Evolutionary conservation across 495 filamentous ascomycete species (phyloP), one percentile per base, ranked within the genome.

Genomic region (Xylaria palmicola): DNA sequence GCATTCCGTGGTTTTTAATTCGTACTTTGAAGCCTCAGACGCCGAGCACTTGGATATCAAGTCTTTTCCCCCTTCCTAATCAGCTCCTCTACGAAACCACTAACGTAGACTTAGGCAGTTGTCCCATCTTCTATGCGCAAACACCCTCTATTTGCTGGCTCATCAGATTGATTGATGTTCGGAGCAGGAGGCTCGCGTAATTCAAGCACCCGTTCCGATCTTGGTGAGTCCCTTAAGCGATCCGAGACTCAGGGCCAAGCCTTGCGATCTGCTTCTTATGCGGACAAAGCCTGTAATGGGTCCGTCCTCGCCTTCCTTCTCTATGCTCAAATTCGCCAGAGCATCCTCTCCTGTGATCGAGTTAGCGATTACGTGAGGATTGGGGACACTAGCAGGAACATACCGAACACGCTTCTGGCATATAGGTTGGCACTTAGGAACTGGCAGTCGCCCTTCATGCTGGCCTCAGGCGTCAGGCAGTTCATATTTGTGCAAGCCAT

Each of bases 401-500:
- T 90, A 99, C 95, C 95, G 77, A 99, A 99, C 58, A 99, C 93
- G 71, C 93, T 98, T 68, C 90, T 89, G 48, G 95, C 95, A 72
- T 99, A 99, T 50, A 99, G 77, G 67, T 99, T 99, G 22, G 95
- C 95, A 72, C 91, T 96, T 71, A 99, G 76, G 80, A 99, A 99
- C 67, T 96, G 91, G 74, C 95, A 99, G 63, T 99, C 95, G 39
- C 95, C 95, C 81, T 96, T 91, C 74, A 99, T 84, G 34, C 90
- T 93, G 24, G 93, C 93, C 71, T 97, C 95, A 10, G 95, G 95
- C 7, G 95, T 98, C 72, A 99, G 77, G 75, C 95, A 98, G 66
- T 87, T 92, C 95, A 99, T 99, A 72, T 98, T 98, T 48, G 95
- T 99, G 72, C 87, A 92, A 44, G 92, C 90, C 95, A 97, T 97